phyloP scores from a whole-genome alignment of 139 green algal genomes.

The Micractinium conductrix region DNA sequence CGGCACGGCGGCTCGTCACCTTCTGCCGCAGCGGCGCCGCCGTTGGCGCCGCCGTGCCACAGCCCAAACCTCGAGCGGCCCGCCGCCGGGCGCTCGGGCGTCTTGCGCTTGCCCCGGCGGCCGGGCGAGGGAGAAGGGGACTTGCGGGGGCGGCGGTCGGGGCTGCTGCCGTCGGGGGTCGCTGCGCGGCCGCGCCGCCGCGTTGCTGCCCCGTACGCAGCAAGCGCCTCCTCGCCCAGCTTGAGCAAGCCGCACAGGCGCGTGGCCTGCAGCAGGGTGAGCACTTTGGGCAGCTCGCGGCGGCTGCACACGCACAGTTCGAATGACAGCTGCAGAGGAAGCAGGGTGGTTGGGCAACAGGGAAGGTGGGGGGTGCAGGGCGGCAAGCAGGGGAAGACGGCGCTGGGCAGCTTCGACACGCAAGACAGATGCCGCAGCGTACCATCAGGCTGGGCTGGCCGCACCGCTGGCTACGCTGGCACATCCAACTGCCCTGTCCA shows the following conservation, averaged over 20 bases:
- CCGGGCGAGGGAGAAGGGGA: background rate
- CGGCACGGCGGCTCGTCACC: background rate
- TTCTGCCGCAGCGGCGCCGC: background rate
- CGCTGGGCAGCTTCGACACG: background rate
- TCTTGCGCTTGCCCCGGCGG: conserved; percentile 22
- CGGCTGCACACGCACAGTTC: background rate
- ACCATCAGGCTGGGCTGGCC: too few species aligned
- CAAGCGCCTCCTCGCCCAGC: background rate
- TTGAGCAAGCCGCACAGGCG: background rate
- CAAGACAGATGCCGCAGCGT: too few species aligned
- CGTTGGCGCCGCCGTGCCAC: background rate
- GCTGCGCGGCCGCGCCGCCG: background rate
- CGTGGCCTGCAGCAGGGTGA: background rate
- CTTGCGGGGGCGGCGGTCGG: background rate
- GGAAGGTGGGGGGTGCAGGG: background rate
- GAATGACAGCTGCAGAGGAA: background rate
- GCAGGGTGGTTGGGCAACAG: background rate
- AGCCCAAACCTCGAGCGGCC: background rate
- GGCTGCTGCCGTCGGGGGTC: background rate
- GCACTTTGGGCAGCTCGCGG: background rate
- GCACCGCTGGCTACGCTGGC: too few species aligned
- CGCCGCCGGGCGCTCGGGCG: background rate
- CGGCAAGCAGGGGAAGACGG: background rate
- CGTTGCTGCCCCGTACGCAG: background rate
- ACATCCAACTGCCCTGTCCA: too few species aligned